A percentile compares a stretch with the other conserved stretches of the same genome.
Conservation (phyloP, 2,329 filamentous ascomycete genomes). For the Verticillium nonalfalfae region DNA sequence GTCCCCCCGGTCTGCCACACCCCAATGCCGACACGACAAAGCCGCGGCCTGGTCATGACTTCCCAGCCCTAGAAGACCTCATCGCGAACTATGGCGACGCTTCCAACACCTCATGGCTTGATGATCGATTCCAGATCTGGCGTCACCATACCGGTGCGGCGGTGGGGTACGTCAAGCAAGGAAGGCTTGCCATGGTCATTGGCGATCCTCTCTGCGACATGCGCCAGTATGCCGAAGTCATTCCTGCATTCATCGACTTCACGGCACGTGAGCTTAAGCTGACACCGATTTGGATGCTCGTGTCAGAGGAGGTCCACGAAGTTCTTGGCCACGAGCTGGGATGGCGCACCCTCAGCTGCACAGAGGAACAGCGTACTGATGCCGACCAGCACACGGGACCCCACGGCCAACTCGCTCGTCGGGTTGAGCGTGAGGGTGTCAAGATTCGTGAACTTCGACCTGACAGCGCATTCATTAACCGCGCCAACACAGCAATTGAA, state of each 20-base stretch:
- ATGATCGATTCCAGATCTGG: slow-evolving; percentile 84
- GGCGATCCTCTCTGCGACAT: slow-evolving; percentile 82
- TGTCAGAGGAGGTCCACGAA: slow-evolving; percentile 71
- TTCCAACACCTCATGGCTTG: slow-evolving; percentile 89
- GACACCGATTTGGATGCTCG: slow-evolving; percentile 84
- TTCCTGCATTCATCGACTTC: slow-evolving; percentile 68
- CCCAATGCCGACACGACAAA: slow-evolving; percentile 74
- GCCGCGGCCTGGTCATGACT: slow-evolving; percentile 39
- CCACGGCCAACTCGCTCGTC: slow-evolving; percentile 69
- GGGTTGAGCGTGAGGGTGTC: slow-evolving; percentile 76
- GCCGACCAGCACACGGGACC: slow-evolving; percentile 64
- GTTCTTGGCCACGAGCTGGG: slow-evolving; percentile 73
- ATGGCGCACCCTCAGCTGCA: slow-evolving; percentile 85
- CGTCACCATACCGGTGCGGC: slow-evolving; percentile 74
- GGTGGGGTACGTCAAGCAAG: slow-evolving; percentile 72
- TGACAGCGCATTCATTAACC: slow-evolving; percentile 62
- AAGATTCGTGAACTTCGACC: slow-evolving; percentile 68
- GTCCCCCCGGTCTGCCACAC: slow-evolving; percentile 64
- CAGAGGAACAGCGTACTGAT: slow-evolving; percentile 82
- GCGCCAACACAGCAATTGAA: slow-evolving; percentile 65
- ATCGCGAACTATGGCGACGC: slow-evolving; percentile 95
- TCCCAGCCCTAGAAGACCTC: slow-evolving; percentile 75
- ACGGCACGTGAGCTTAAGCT: slow-evolving; percentile 62
- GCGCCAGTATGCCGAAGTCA: slow-evolving; percentile 68
- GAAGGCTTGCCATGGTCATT: slow-evolving; percentile 74